These are phyloP conservation scores for Acaromyces ingoldii DNA, from an alignment of 1,284 basidiomycete species.

Conservation along the genomic window DNA sequence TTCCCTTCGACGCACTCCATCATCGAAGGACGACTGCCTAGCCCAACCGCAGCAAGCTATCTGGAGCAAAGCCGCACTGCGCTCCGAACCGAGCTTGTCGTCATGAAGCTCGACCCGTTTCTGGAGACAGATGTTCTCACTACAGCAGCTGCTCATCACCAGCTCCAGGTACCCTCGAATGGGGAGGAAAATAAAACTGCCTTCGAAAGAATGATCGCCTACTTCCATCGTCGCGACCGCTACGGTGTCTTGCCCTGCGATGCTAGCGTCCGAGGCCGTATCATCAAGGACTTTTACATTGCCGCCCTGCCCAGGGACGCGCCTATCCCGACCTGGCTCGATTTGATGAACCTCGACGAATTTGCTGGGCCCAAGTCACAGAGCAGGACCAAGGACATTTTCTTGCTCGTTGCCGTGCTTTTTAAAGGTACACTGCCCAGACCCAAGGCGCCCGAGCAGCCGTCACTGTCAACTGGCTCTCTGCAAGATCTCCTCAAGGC, in stretches of 20 bases:
- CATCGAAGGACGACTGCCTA: conserved; percentile 45
- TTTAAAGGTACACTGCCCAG: conserved; percentile 19
- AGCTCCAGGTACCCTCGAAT: conserved; percentile 5
- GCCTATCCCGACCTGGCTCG: conserved; percentile 43
- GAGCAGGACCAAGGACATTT: conserved; percentile 17
- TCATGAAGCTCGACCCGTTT: conserved; percentile 27
- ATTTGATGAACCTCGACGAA: conserved; percentile 22
- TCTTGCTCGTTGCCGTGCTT: conserved; percentile 39
- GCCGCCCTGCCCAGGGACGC: conserved; percentile 33
- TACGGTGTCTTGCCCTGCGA: conserved; percentile 38
- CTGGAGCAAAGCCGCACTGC: conserved; percentile 38
- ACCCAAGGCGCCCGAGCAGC: neutral
- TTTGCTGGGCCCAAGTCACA: conserved; percentile 19
- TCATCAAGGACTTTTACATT: conserved; percentile 50
- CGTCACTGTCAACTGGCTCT: neutral
- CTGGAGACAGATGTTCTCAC: conserved; percentile 4
- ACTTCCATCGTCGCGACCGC: conserved; percentile 22
- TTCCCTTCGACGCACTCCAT: conserved; percentile 27
- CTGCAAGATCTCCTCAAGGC: conserved; percentile 20
- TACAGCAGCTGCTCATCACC: neutral
- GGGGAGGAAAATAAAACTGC: conserved; percentile 3
- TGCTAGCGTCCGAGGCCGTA: conserved; percentile 19
- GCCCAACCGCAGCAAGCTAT: conserved; percentile 37
- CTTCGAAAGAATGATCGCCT: conserved; percentile 23
- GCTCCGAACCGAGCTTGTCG: conserved; percentile 35